These are phyloP conservation scores for Lactarius vividus DNA, from an alignment of 768 basidiomycete genomes.

Conservation along the genomic window DNA sequence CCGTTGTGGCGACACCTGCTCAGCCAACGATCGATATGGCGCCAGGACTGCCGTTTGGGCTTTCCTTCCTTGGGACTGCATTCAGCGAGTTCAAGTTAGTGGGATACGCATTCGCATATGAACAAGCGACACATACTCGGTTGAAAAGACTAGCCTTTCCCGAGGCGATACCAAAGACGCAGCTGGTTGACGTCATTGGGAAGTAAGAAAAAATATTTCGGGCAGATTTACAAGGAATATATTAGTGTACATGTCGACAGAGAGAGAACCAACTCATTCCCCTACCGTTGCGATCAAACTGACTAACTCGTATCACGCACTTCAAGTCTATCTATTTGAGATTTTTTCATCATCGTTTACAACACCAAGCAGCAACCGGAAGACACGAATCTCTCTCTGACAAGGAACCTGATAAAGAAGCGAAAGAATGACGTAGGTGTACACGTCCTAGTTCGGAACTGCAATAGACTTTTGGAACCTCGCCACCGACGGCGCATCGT, in stretches of 20 bases:
- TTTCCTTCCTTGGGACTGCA: conserved; percentile 32
- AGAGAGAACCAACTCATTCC: neutral
- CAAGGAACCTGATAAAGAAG: neutral
- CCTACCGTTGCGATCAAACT: neutral
- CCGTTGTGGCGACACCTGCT: conserved; percentile 24
- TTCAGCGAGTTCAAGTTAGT: conserved; percentile 32
- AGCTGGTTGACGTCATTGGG: conserved; percentile 29
- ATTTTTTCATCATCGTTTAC: neutral
- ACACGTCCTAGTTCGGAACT: neutral
- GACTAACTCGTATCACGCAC: neutral
- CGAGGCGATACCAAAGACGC: conserved; percentile 31
- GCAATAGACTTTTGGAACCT: neutral
- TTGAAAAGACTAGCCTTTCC: conserved; percentile 28
- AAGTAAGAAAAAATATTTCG: neutral
- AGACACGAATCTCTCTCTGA: neutral
- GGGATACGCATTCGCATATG: conserved; percentile 33
- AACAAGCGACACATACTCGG: conserved; percentile 33
- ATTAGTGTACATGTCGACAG: neutral
- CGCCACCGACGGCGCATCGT: neutral
- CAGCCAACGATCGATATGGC: conserved; percentile 26
- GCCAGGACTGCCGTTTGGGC: conserved; percentile 31
- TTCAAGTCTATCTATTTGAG: neutral
- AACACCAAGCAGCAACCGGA: neutral
- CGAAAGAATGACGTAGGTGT: neutral
- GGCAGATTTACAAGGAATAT: neutral